Evolutionary conservation across 306 rosid genomes (phyloP), one percentile per base, ranked within the genome.

Genomic region (Dalbergia cochinchinensis): DNA sequence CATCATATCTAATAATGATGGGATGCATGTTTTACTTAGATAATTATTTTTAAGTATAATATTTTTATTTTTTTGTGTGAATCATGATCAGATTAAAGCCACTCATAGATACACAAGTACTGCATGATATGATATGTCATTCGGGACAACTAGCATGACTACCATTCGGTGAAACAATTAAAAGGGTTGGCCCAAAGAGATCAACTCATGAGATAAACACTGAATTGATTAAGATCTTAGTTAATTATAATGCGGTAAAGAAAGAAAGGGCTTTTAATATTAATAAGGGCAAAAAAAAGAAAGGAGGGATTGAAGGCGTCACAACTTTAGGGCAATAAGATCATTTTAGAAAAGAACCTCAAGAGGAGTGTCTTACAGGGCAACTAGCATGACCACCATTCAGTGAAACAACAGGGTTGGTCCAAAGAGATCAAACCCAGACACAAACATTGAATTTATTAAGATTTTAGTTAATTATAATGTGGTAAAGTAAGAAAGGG

Each of bases 291-390:
- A 47, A 11, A 59, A 34, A 76, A 47, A 54, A 80, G 76, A 74
- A 75, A 51, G 61, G n/a, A 50, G 64, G 42, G 78, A 73, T 80
- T 75, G 88, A 71, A 69, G 70, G 82, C 85, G 91, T 89, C 86
- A 84, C 81, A 89, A 77, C 87, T 86, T 92, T 85, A 85, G 74
- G 82, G 85, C 77, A 88, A 85, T 81, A 73, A 77, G 86, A 87
- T 87, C 83, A 88, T 82, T 81, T 87, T 71, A 65, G 89, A 77
- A 82, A 88, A 58, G 59, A 51, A 83, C 65, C 59, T 20, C 22
- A 20, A 20, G 22, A 20, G 22, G 22, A 1, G 22, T 20, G 22
- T 20, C 22, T 0, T 20, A 82, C 64, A 67, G 47, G 76, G 74
- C 80, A 26, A 26, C 31, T 1, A 77, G 78, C 84, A 77, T 47